phyloP scores from a whole-genome alignment of 2,329 filamentous ascomycete genomes.

The Ambrosiella cleistominuta region DNA sequence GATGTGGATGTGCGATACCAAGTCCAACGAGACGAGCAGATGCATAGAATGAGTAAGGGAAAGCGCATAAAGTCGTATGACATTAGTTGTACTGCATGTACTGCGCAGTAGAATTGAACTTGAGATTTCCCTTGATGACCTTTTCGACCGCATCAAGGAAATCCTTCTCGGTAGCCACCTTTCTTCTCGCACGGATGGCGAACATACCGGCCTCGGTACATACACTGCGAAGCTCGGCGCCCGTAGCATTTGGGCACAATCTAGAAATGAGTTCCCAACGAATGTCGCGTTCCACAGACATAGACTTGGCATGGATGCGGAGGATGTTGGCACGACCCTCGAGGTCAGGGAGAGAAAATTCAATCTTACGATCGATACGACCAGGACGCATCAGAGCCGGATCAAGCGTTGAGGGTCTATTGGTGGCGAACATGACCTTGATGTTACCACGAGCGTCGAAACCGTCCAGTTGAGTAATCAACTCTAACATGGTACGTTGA shows the following conservation, averaged over 20 bases:
- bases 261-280: conserved; percentile 97
- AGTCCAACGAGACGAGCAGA: background rate
- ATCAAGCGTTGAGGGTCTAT: conserved; percentile 85
- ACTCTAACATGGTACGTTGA: conserved; percentile 91
- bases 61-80: background rate
- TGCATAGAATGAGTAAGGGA: background rate
- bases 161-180: conserved; percentile 98
- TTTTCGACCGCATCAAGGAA: conserved; percentile 97
- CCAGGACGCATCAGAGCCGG: conserved; percentile 95
- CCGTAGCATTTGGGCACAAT: conserved; percentile 90
- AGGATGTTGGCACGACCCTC: conserved; percentile 96
- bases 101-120: conserved; percentile 96
- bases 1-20: no score
- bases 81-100: conserved; percentile 97
- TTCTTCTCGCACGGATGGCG: conserved; percentile 80
- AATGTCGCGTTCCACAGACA: conserved; percentile 97
- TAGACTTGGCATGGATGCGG: conserved; percentile 96
- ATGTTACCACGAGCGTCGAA: conserved; percentile 96
- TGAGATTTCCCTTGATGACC: conserved; percentile 97
- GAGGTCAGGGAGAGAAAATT: conserved; percentile 92
- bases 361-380: conserved; percentile 96
- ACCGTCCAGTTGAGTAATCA: conserved; percentile 91
- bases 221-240: conserved; percentile 87
- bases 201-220: conserved; percentile 99
- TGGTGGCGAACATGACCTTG: conserved; percentile 99